These are phyloP conservation scores for Naganishia antarctica DNA, from an alignment of 768 basidiomycete species.

Conservation along the genomic window DNA sequence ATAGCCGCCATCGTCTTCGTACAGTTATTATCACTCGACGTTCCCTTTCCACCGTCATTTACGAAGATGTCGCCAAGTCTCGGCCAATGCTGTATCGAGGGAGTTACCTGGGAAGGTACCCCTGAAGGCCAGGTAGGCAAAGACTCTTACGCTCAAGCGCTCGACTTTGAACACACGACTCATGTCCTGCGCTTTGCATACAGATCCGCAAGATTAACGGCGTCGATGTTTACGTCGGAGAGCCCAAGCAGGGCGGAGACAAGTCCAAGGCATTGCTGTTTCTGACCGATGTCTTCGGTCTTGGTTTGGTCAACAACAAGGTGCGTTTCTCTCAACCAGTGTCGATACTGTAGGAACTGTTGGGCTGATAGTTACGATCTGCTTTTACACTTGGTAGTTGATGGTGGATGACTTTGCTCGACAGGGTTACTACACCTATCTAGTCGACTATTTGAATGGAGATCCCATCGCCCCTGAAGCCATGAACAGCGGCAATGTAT, in stretches of 20 bases:
- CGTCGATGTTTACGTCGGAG: constrained; percentile 56
- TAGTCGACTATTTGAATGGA: constrained; percentile 49
- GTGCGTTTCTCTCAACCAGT: constrained; percentile 42
- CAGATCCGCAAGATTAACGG: constrained; percentile 54
- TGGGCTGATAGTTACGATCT: constrained; percentile 46
- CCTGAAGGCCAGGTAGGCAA: constrained; percentile 7
- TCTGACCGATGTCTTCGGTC: constrained; percentile 55
- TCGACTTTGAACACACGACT: not conserved
- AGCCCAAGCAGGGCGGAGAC: constrained; percentile 52
- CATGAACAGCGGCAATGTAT: constrained; percentile 26
- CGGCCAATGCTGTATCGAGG: constrained; percentile 5
- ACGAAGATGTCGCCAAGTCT: not conserved
- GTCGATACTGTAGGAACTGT: constrained; percentile 34
- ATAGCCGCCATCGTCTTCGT: not conserved
- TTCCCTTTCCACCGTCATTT: not conserved
- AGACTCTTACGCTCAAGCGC: not conserved
- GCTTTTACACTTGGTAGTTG: too few relatives aligned
- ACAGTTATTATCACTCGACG: too few relatives aligned
- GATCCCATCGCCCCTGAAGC: constrained; percentile 47
- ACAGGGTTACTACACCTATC: constrained; percentile 32
- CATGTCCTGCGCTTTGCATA: not conserved
- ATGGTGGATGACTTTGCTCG: constrained; percentile 39
- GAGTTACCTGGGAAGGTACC: constrained; percentile 21
- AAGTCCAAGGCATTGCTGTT: constrained; percentile 60
- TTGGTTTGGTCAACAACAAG: constrained; percentile 54